Conservation (phyloP, 202 grass and related monocot genomes). For the Schoenoplectus tabernaemontani region DNA sequence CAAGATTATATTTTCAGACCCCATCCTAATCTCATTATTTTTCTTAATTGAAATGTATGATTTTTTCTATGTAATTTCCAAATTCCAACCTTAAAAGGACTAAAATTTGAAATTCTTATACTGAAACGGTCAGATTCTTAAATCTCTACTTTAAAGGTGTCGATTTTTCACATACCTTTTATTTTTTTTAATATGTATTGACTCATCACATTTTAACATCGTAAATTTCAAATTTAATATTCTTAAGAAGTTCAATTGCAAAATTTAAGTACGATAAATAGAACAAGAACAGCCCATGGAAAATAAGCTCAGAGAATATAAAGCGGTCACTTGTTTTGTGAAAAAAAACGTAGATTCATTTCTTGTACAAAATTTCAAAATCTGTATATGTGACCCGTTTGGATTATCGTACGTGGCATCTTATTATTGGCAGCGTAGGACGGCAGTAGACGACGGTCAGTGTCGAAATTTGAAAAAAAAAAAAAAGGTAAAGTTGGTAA, state of each 20-base stretch:
- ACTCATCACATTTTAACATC: too few species aligned
- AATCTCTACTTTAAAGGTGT: too few species aligned
- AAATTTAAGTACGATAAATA: background rate
- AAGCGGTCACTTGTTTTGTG: background rate
- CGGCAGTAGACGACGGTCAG: slow-evolving; percentile 1
- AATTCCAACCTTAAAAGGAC: too few species aligned
- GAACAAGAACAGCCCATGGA: background rate
- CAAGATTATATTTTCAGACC: background rate
- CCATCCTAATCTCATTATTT: background rate
- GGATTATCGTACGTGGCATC: slow-evolving; percentile 14
- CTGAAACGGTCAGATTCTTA: too few species aligned
- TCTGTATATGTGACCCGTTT: background rate
- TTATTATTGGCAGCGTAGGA: background rate
- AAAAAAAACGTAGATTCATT: background rate
- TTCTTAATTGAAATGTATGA: too few species aligned
- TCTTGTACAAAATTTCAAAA: background rate
- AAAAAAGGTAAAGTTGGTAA: background rate
- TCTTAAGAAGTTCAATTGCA: too few species aligned
- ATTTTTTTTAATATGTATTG: too few species aligned
- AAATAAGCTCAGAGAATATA: background rate
- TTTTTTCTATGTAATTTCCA: too few species aligned
- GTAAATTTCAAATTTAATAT: too few species aligned
- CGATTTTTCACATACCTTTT: too few species aligned
- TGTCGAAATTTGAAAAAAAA: slow-evolving; percentile 7
- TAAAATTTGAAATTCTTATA: too few species aligned